Base-by-base conservation (phyloP, 1,284 basidiomycete genomes). In the Fomes fomentarius region DNA sequence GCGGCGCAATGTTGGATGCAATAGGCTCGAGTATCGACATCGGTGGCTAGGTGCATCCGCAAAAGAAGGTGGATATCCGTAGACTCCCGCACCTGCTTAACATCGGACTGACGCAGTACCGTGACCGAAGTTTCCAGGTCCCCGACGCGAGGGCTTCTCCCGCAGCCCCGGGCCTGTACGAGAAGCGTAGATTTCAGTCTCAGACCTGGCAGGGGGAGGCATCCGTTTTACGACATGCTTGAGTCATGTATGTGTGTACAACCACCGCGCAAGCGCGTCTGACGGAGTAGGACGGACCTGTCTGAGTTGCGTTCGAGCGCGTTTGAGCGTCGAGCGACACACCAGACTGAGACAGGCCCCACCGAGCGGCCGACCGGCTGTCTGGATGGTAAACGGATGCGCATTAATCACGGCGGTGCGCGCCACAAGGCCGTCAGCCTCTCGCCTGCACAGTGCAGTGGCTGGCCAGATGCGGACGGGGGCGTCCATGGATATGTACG, bases 191-290 rank as follows among this genome's bases (percentile, higher is more conserved):
- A 22, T 39, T 8, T 12, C 28, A 30, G n/a, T n/a, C 34, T 28
- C 46, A 17, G 31, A 22, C 25, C 25, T 30, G 34, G 35, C n/a
- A 37, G 47, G 26, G 34, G 22, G 30, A 30, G 33, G 28, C 47
- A 26, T 42, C 31, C 38, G 30, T 56, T n/a, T 60, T 60, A 57
- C 58, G 58, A 57, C 47, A 60, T 53, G 30, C 24, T 57, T 54
- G 51, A 51, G 54, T 59, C 54, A 59, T 50, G 26, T n/a, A n/a
- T n/a, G n/a, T n/a, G n/a, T n/a, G n/a, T 24, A 41, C 33, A 43
- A 44, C 21, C 22, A 37, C 31, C 25, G 33, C 17, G n/a, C 35
- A 10, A 37, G 47, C 31, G 47, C 47, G 45, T 34, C 41, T 35
- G 40, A 17, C 38, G 34, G 44, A 43, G 39, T 22, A 38, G 38